A percentile compares a stretch with the other conserved stretches of the same genome.
Evolutionary conservation across 192 early-diverging fungal genomes (phyloP).

Genomic region (Backusella liffmaniae): DNA sequence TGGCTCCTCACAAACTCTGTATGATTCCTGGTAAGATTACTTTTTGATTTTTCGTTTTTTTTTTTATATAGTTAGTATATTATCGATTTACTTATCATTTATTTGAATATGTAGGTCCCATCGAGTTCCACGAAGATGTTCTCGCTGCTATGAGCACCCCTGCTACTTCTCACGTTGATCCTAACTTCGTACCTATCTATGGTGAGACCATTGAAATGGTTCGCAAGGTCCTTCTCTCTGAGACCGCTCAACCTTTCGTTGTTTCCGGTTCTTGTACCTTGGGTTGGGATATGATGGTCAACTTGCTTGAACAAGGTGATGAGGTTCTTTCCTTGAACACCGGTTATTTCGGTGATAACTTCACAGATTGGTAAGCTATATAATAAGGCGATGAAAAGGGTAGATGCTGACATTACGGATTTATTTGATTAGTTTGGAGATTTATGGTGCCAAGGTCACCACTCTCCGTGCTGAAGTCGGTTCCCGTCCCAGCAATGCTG

Average conservation of each 20-base stretch:
- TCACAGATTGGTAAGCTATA: conserved; percentile 78
- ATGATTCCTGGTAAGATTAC: conserved; percentile 84
- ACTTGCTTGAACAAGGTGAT: conserved; percentile 90
- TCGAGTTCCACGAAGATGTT: conserved; percentile 91
- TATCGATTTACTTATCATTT: not conserved
- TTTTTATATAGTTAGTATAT: not conserved
- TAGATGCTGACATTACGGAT: not conserved
- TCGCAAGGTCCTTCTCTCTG: conserved; percentile 76
- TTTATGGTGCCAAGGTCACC: conserved; percentile 87
- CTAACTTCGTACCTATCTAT: conserved; percentile 83
- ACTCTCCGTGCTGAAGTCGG: conserved; percentile 72
- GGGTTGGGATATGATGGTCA: conserved; percentile 96
- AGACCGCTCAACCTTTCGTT: conserved; percentile 88
- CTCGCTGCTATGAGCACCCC: conserved; percentile 83
- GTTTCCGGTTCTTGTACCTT: conserved; percentile 94
- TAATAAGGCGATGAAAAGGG: not conserved
- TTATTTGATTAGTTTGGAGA: conserved; percentile 58
- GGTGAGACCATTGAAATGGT: conserved; percentile 82
- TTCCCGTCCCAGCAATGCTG: conserved; percentile 61
- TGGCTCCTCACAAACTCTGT: conserved; percentile 71
- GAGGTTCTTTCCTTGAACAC: conserved; percentile 86
- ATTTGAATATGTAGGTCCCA: conserved; percentile 61
- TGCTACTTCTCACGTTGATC: conserved; percentile 94
- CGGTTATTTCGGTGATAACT: conserved; percentile 95
- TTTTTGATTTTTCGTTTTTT: not conserved